Base-by-base conservation (phyloP, 176 grass and related monocot species). In the Pharus latifolius region DNA sequence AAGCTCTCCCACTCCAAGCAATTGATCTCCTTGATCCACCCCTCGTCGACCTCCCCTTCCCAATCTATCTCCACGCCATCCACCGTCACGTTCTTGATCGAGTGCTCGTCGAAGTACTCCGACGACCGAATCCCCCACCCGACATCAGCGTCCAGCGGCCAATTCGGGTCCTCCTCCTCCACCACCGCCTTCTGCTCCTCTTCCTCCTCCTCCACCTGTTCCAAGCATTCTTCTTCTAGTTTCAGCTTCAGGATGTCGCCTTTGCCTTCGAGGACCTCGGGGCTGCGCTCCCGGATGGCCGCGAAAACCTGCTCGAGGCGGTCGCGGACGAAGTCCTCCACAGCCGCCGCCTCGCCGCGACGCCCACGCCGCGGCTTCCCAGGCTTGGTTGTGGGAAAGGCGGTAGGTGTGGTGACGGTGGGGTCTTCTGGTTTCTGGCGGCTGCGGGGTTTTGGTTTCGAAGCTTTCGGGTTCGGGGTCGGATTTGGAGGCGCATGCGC, bases 1-100 rank as follows among this genome's bases (percentile, higher is more conserved):
- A 99, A 94, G 66, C 79, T 86, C 75, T 94, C 95, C 95, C 95
- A 99, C 78, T 99, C 90, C 84, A 94, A 70, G 67, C 87, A 94
- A 49, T 94, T 99, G 69, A 94, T 99, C 77, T 99, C 95, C 72
- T 99, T 88, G 59, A 99, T 87, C 95, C 90, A 94, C 5, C 90
- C 90, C 73, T 86, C 67, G 23, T 99, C 84, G 25, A 86, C 80
- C 51, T 99, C 95, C 67, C 84, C 54, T 69, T 94, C 95, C 95
- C 90, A 99, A 77, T 99, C 84, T 41, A 99, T 88, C 75, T 91
- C 87, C 63, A 94, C 72, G 17, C 95, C 90, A 28, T 99, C 78
- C 31, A 85, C 95, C 19, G 88, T 85, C 72, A 99, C 84, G 58
- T 99, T 99, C 74, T 81, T 94, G 54, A 99, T 94, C 6, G 90